Percentiles rank a stretch among this genome's conserved stretches.
These are phyloP conservation scores for Phyllosticta paracitricarpa DNA, from an alignment of 2,329 filamentous ascomycete genomes.

Conservation along the genomic window DNA sequence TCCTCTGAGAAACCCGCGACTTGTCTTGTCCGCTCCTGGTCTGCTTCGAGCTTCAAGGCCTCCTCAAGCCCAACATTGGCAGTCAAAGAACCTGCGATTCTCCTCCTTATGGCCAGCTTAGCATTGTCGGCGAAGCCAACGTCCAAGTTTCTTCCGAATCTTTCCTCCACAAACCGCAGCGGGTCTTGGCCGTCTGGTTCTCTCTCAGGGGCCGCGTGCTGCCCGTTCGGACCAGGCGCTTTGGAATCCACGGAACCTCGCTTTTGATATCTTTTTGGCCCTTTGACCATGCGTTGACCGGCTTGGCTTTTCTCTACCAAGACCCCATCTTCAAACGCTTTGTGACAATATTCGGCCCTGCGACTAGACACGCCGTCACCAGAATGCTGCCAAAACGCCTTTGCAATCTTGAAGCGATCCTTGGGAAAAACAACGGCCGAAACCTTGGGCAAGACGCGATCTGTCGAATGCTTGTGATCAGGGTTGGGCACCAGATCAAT, in stretches of 20 bases:
- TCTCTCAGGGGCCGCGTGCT: slow-evolving; percentile 8
- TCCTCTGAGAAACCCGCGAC: slow-evolving; percentile 63
- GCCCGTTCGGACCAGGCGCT: slow-evolving; percentile 10
- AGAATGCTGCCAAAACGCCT: slow-evolving; percentile 94
- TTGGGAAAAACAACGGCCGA: slow-evolving; percentile 58
- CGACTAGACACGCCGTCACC: slow-evolving; percentile 89
- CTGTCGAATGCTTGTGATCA: slow-evolving; percentile 39
- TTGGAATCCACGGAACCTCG: slow-evolving; percentile 39
- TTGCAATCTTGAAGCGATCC: slow-evolving; percentile 61
- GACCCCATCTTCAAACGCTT: slow-evolving; percentile 60
- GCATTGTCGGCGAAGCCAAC: slow-evolving; percentile 69
- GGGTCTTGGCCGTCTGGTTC: slow-evolving; percentile 50
- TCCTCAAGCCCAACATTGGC: slow-evolving; percentile 58
- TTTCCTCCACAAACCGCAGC: slow-evolving; percentile 77
- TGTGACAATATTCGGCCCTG: slow-evolving; percentile 79
- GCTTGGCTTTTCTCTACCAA: slow-evolving; percentile 41
- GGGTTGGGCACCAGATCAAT: slow-evolving; percentile 56
- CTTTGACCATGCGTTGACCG: slow-evolving; percentile 46
- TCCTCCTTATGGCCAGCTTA: slow-evolving; percentile 71
- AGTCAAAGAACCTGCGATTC: slow-evolving; percentile 79
- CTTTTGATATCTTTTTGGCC: slow-evolving; percentile 72
- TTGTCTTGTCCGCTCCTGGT: slow-evolving; percentile 27
- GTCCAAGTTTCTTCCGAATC: slow-evolving; percentile 86
- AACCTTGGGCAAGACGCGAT: slow-evolving; percentile 34
- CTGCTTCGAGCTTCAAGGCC: slow-evolving; percentile 43